These are phyloP conservation scores for Obelidium mucronatum DNA, from an alignment of 192 early-diverging fungal species.

Conservation along the genomic window DNA sequence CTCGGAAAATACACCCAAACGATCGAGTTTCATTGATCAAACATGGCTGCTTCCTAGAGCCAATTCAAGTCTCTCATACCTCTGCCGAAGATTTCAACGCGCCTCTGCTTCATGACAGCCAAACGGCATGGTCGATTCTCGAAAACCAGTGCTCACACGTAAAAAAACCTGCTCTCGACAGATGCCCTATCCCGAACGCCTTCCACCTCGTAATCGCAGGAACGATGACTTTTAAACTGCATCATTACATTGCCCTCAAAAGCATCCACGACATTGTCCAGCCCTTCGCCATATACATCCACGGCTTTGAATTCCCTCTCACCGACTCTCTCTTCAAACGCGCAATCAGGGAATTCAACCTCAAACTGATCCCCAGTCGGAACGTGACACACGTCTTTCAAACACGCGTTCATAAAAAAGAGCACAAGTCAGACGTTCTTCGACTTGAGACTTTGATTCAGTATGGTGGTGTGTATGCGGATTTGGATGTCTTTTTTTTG, in stretches of 20 bases:
- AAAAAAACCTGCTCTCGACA: neutral
- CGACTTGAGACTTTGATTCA: slow-evolving; percentile 50
- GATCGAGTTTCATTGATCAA: neutral
- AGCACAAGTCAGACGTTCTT: slow-evolving; percentile 56
- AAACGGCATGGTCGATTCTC: neutral
- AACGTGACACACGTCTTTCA: neutral
- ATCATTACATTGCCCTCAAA: slow-evolving; percentile 31
- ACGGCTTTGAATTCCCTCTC: slow-evolving; percentile 24
- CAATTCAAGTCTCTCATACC: neutral
- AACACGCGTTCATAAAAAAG: neutral
- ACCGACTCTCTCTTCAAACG: neutral
- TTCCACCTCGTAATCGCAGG: slow-evolving; percentile 13
- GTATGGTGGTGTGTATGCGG: slow-evolving; percentile 64
- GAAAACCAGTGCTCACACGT: slow-evolving; percentile 3
- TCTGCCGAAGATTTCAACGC: neutral
- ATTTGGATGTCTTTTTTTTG: slow-evolving; percentile 59
- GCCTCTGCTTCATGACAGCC: neutral
- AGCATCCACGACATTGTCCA: slow-evolving; percentile 10
- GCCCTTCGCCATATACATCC: slow-evolving; percentile 32
- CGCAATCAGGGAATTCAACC: slow-evolving; percentile 27
- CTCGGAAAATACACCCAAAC: too few relatives aligned
- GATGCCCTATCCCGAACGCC: slow-evolving; percentile 24
- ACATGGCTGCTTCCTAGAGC: slow-evolving; percentile 17
- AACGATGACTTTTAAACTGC: slow-evolving; percentile 10
- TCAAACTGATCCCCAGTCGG: slow-evolving; percentile 4